phyloP scores from a whole-genome alignment of 352 stramenopile genomes.

The Phytophthora hybrid region DNA sequence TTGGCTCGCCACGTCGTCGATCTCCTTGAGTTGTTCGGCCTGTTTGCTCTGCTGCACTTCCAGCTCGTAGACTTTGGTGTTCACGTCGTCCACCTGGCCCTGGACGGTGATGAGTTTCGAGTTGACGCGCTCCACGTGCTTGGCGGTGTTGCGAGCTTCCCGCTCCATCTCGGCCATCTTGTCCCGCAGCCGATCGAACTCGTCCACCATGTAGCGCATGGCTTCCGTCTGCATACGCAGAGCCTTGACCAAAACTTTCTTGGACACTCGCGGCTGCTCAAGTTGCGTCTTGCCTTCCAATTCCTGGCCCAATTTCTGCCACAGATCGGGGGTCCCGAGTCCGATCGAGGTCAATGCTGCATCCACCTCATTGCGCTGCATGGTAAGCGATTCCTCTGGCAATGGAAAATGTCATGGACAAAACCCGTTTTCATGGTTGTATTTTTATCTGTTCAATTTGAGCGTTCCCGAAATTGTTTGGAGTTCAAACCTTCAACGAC shows the following conservation, averaged over 20 bases:
- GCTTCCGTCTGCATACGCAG: conserved; percentile 85
- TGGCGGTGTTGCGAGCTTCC: conserved; percentile 77
- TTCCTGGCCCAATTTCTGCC: conserved; percentile 81
- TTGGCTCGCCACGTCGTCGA: conserved; percentile 70
- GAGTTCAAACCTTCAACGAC: not conserved
- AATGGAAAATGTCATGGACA: conserved; percentile 17
- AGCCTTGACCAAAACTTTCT: conserved; percentile 86
- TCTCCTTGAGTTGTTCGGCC: conserved; percentile 71
- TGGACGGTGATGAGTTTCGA: conserved; percentile 81
- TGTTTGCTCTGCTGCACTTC: conserved; percentile 68
- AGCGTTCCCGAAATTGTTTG: conserved; percentile 25
- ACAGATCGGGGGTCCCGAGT: conserved; percentile 79
- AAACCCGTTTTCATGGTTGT: conserved; percentile 7
- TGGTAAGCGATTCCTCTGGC: conserved; percentile 21
- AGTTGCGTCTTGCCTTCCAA: conserved; percentile 83
- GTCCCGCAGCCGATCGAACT: conserved; percentile 82
- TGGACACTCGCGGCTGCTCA: conserved; percentile 82
- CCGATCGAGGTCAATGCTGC: conserved; percentile 66
- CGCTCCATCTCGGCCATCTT: conserved; percentile 85
- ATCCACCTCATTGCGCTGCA: conserved; percentile 89
- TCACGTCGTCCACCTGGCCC: conserved; percentile 76
- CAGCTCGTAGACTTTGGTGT: conserved; percentile 70
- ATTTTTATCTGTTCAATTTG: conserved; percentile 37
- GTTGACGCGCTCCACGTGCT: conserved; percentile 82
- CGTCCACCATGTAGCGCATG: conserved; percentile 86